Base-by-base conservation (phyloP, 352 stramenopile species). In the Globisporangium splendens region DNA sequence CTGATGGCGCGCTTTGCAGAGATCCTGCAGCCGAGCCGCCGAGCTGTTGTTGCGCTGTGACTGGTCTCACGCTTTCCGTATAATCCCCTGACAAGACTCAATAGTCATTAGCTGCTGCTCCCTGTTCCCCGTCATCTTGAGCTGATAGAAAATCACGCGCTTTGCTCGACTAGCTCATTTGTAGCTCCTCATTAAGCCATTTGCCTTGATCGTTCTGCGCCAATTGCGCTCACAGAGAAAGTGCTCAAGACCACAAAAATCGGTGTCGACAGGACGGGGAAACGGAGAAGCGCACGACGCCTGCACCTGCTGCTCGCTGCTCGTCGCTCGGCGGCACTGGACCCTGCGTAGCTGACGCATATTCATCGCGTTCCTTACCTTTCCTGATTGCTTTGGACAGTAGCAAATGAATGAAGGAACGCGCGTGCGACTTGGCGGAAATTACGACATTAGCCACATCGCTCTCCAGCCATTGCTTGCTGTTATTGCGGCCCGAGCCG, bases 321-420 rank as follows among this genome's bases (percentile, higher is more conserved):
- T n/a, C 17, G 13, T 44, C 39, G 39, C 39, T 44, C 39, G 17
- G 17, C 39, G 39, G 13, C 12, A 12, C 39, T 18, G 13, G 39
- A 44, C 39, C 39, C 28, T 35, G 28, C 8, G 47, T 22, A 21
- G 22, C n/a, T 14, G 47, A 2, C 22, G 57, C 50, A 60, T 62
- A 48, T 57, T 63, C 50, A 57, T 42, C 35, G 17, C 24, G 35
- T 83, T 75, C 75, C 82, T 90, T 58, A 77, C 69, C 72, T 89
- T 89, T 79, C 78, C 80, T 75, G 73, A 88, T 90, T 88, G 81
- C 81, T 91, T 91, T 89, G 81, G 81, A 91, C 81, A 89, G 81
- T 88, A 89, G 77, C 76, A 84, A 89, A 85, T 88, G 73, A 76
- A 73, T 65, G 47, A 63, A 69, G 60, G 31, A 53, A 50, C 35